Percentiles rank a stretch among this genome's conserved stretches.
phyloP scores from a whole-genome alignment of 2,329 filamentous ascomycete genomes.

The Neonectria coccinea region DNA sequence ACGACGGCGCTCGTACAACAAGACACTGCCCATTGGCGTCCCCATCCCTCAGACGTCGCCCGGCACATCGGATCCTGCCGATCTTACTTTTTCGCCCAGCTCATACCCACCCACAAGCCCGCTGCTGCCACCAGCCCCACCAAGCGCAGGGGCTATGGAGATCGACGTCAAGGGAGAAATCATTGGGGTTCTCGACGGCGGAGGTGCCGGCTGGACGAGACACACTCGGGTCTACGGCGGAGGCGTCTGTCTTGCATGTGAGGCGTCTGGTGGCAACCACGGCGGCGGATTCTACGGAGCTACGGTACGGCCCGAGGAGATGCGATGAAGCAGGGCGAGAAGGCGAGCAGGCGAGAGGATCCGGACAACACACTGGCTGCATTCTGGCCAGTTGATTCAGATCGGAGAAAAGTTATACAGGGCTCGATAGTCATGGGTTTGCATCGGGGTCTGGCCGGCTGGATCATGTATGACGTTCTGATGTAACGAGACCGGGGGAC shows the following conservation, averaged over 20 bases:
- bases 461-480: conserved; percentile 22
- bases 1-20: conserved; percentile 58
- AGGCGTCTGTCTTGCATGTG: conserved; percentile 67
- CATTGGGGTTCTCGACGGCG: conserved; percentile 60
- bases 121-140: conserved; percentile 61
- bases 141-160: conserved; percentile 45
- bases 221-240: conserved; percentile 71
- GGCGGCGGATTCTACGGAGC: conserved; percentile 65
- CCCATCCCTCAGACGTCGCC: conserved; percentile 44
- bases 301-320: conserved; percentile 65
- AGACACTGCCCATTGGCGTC: conserved; percentile 52
- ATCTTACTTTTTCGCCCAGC: conserved; percentile 56
- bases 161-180: conserved; percentile 63
- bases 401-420: conserved; percentile 1
- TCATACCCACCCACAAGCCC: conserved; percentile 64
- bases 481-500: conserved; percentile 19
- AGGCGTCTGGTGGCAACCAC: conserved; percentile 59
- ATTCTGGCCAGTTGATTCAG: background rate
- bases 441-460: conserved; percentile 9
- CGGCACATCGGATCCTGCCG: conserved; percentile 40
- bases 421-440: conserved; percentile 16
- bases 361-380: background rate
- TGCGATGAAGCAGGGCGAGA: conserved; percentile 50
- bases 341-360: conserved; percentile 3
- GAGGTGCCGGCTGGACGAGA: conserved; percentile 65